Conservation (phyloP, 1,284 basidiomycete species). For the Grifola frondosa region DNA sequence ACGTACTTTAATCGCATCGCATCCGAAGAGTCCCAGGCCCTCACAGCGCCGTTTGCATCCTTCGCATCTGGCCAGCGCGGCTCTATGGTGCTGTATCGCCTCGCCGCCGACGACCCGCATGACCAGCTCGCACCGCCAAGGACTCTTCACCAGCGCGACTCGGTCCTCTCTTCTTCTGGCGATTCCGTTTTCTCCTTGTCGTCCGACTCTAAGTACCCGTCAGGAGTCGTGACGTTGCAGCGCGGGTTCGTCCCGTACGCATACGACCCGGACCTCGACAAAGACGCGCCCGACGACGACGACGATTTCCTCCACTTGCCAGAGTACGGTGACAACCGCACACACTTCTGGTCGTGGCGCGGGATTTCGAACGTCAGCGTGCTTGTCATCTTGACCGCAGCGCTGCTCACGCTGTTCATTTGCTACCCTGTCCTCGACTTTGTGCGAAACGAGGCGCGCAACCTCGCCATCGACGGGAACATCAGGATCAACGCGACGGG, state of each 20-base stretch:
- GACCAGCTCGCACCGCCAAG: conserved; percentile 33
- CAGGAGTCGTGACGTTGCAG: conserved; percentile 34
- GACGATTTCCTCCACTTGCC: conserved; percentile 58
- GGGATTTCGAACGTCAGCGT: conserved; percentile 51
- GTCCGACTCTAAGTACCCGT: conserved; percentile 65
- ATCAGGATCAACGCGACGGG: conserved; percentile 68
- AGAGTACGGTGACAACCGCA: conserved; percentile 35
- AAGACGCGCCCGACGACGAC: conserved; percentile 64
- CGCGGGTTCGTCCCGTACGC: conserved; percentile 63
- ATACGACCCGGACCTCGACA: conserved; percentile 62
- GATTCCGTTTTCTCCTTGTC: conserved; percentile 54
- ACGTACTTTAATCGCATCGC: conserved; percentile 25
- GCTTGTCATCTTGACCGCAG: conserved; percentile 41
- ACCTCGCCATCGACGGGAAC: conserved; percentile 60
- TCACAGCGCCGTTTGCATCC: conserved; percentile 30
- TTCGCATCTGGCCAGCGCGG: conserved; percentile 38
- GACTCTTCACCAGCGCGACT: conserved; percentile 35
- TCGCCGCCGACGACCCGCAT: conserved; percentile 45
- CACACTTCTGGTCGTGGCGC: conserved; percentile 37
- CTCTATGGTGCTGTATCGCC: conserved; percentile 68
- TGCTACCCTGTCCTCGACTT: conserved; percentile 75
- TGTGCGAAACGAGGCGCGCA: conserved; percentile 44
- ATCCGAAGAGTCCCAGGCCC: conserved; percentile 48
- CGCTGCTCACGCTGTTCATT: conserved; percentile 64
- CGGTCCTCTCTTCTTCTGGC: conserved; percentile 43